A percentile compares a stretch with the other conserved stretches of the same genome.
These are phyloP conservation scores for Solanum chaucha DNA, from an alignment of 257 asterid genomes.

Conservation along the genomic window DNA sequence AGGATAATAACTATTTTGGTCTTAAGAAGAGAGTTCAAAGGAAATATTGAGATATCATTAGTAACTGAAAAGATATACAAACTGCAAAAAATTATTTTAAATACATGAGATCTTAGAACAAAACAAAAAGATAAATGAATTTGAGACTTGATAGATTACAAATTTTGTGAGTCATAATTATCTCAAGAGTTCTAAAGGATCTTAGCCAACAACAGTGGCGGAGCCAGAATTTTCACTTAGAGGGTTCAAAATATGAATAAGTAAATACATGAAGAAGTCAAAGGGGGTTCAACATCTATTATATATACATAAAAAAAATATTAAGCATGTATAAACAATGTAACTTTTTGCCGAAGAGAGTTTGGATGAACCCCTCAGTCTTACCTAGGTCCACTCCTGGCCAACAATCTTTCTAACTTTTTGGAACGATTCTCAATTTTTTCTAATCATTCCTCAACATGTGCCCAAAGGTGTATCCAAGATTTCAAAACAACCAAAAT, in stretches of 20 bases:
- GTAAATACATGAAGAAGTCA: not conserved
- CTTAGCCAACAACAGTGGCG: not conserved
- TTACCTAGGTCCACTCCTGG: not conserved
- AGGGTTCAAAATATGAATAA: not conserved
- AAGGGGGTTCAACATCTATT: not conserved
- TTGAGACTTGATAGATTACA: not conserved
- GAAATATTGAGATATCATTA: not conserved
- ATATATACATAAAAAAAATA: too few relatives aligned
- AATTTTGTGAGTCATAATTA: not conserved
- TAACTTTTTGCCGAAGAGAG: too few relatives aligned
- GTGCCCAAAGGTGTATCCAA: not conserved
- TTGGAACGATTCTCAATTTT: not conserved
- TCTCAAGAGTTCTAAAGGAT: not conserved
- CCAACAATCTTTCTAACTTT: not conserved
- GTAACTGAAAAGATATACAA: not conserved
- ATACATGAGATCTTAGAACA: not conserved
- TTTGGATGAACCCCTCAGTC: not conserved
- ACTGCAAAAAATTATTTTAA: too few relatives aligned
- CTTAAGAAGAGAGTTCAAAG: not conserved
- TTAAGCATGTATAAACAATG: not conserved
- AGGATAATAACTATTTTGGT: not conserved
- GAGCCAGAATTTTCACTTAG: not conserved
- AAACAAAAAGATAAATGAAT: too few relatives aligned
- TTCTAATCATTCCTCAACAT: not conserved
- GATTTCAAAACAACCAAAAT: not conserved